A percentile compares a stretch with the other conserved stretches of the same genome.
phyloP scores from a whole-genome alignment of 2,329 filamentous ascomycete species.

The Hypomyces rosellus region DNA sequence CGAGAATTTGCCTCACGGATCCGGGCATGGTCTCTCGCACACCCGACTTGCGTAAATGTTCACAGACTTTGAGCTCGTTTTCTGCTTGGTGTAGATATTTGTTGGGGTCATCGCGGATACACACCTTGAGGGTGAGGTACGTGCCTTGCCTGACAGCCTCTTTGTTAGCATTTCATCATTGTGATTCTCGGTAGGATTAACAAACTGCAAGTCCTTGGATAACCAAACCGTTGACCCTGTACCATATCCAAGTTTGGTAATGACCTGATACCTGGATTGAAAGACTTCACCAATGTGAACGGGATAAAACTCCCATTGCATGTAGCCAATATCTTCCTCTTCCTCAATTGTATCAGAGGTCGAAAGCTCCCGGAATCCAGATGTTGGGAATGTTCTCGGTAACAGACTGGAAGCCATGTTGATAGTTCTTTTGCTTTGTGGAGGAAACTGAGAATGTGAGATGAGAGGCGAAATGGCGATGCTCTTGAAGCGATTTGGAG shows the following conservation, averaged over 20 bases:
- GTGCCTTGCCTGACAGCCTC: neutral
- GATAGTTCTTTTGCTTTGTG: no score
- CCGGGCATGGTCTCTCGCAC: neutral
- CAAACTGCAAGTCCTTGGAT: neutral
- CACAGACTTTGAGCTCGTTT: neutral
- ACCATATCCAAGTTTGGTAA: conserved; percentile 2
- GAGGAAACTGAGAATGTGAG: no score
- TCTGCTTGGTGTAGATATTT: neutral
- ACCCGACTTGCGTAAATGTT: neutral
- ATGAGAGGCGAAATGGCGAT: no score
- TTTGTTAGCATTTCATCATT: neutral
- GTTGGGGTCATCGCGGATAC: neutral
- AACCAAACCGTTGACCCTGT: conserved; percentile 2
- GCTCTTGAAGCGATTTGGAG: no score
- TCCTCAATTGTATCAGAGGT: neutral
- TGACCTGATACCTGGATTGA: neutral
- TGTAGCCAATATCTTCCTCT: neutral
- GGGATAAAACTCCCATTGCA: conserved; percentile 2
- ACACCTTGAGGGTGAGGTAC: neutral
- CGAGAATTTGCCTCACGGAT: neutral
- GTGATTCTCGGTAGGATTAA: neutral
- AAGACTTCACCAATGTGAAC: neutral
- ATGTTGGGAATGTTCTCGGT: no score
- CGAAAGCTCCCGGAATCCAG: no score
- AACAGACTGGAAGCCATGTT: no score